Base-by-base conservation (phyloP, 345 rosid genomes). In the Corchorus olitorius region DNA sequence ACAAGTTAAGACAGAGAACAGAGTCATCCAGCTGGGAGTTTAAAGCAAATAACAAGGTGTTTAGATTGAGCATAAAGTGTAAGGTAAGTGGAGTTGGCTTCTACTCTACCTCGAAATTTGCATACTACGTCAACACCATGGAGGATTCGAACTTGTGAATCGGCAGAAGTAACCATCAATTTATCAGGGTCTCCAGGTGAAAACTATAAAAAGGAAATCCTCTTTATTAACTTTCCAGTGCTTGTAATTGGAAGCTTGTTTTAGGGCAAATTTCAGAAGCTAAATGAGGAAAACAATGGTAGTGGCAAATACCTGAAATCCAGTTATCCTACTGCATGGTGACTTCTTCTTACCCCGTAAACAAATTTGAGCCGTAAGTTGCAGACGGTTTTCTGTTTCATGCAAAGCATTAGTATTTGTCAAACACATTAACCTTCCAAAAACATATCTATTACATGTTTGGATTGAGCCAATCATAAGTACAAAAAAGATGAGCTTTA, bases 131-230 rank as follows among this genome's bases (percentile, higher is more conserved):
- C 86, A 34, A 61, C 63, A 17, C 84, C 85, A 17, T 74, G 76
- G 34, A 87, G 76, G 56, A 87, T 77, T 60, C 76, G 70, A 22
- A 87, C 75, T 72, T 75, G 81, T 22, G 86, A 82, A 83, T 84
- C 85, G 65, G 88, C 88, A 72, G 83, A 84, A 54, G 83, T 77
- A 13, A 84, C 88, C 86, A 87, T 81, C 68, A 87, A 9, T 77
- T 74, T 81, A 59, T 76, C 78, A 4, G 81, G 78, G 59, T 87
- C 86, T 12, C 63, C 72, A 1, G 89, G 86, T 22, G 76, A 85
- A 77, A 82, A 84, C 89, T 87, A 83, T 65, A 65, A 65, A 20
- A 10, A 10, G 15, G 53, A 39, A 73, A 61, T 50, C 14, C 52
- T n/a, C 55, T n/a, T 50, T 20, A 6, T 70, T 70, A 37, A 78